phyloP scores from a whole-genome alignment of 768 basidiomycete species.

The Naganishia randhawae region DNA sequence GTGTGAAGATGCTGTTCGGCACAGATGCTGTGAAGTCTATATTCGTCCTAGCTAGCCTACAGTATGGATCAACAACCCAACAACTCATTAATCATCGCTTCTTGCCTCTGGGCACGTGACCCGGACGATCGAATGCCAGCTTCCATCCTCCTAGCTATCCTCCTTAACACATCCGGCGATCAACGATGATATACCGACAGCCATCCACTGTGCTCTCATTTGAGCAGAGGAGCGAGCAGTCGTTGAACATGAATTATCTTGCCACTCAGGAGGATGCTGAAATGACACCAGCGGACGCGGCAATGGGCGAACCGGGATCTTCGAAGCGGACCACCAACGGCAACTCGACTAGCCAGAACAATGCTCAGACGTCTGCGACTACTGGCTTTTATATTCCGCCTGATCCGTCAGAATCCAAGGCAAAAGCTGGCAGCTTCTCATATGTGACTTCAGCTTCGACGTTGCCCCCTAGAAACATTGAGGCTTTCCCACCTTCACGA shows the following conservation, averaged over 20 bases:
- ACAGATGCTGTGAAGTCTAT: background rate
- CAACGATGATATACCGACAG: background rate
- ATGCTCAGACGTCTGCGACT: background rate
- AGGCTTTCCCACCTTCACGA: constrained; percentile 13
- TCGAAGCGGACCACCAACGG: constrained; percentile 1
- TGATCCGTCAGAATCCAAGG: constrained; percentile 14
- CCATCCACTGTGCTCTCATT: background rate
- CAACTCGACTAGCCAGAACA: background rate
- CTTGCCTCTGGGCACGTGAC: background rate
- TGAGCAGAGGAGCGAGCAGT: background rate
- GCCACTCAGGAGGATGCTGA: background rate
- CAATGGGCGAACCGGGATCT: background rate
- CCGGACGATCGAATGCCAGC: background rate
- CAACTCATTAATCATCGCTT: constrained; percentile 2
- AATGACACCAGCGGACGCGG: background rate
- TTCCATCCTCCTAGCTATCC: background rate
- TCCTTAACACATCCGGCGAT: background rate
- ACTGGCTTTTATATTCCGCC: background rate
- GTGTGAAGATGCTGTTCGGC: too few species aligned
- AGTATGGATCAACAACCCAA: background rate
- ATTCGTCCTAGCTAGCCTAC: background rate
- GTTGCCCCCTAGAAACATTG: background rate
- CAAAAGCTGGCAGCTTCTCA: constrained; percentile 7
- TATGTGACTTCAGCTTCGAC: constrained; percentile 3
- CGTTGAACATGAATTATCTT: background rate